Percentiles rank a stretch among this genome's conserved stretches.
phyloP scores from a whole-genome alignment of 176 grass and related monocot genomes.

The Oryza meyeriana region DNA sequence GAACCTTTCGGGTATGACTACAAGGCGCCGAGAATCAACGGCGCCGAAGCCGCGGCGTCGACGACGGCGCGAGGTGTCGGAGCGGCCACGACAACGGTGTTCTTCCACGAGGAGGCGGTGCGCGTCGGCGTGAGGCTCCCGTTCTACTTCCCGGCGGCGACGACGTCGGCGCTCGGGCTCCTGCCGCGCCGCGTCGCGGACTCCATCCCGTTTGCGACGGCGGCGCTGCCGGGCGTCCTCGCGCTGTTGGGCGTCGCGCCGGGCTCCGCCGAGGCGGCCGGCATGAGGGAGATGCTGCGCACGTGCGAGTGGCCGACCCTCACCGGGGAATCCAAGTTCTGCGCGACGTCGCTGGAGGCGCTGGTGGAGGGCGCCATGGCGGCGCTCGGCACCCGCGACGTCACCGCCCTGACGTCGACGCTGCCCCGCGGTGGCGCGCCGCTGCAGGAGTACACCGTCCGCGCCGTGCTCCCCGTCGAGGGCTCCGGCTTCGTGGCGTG shows the following conservation, averaged over 20 bases:
- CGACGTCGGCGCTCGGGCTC: conserved; percentile 13
- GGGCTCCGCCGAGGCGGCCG: neutral
- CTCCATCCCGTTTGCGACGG: conserved; percentile 34
- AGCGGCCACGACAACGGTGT: conserved; percentile 15
- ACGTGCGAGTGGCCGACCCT: conserved; percentile 17
- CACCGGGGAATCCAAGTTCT: conserved; percentile 35
- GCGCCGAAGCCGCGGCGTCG: neutral
- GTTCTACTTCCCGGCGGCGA: conserved; percentile 29
- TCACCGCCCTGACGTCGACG: conserved; percentile 20
- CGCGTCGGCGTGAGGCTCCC: conserved; percentile 38
- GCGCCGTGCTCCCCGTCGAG: neutral
- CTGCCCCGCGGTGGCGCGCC: conserved; percentile 31
- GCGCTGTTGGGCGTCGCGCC: neutral
- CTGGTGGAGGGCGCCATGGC: conserved; percentile 34
- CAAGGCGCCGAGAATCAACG: neutral
- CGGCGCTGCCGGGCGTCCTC: conserved; percentile 18
- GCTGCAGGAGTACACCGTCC: conserved; percentile 26
- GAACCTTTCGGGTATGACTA: conserved; percentile 21
- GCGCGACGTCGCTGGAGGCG: conserved; percentile 45
- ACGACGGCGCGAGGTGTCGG: neutral
- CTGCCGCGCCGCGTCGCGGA: conserved; percentile 27
- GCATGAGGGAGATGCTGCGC: conserved; percentile 33
- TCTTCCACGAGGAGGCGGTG: conserved; percentile 48
- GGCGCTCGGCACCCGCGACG: conserved; percentile 33
- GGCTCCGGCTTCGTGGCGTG: conserved; percentile 43